Evolutionary conservation across 306 rosid species (phyloP).

Genomic region (Citrullus colocynthis): DNA sequence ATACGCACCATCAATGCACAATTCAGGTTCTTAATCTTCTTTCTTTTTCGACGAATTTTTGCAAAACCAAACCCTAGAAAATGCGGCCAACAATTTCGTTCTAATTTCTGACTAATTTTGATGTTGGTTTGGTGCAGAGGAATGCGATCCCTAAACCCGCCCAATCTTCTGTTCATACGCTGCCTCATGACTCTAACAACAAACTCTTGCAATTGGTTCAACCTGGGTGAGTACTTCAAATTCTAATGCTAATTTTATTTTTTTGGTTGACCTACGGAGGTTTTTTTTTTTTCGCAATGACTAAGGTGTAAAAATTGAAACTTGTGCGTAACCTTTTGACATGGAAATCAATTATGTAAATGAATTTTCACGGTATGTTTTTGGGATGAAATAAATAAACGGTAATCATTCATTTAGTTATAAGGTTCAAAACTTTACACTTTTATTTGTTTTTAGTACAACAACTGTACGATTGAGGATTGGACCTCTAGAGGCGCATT

Average conservation of each 20-base stretch:
- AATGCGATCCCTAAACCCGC: slow-evolving; percentile 23
- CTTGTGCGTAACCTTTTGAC: too few relatives aligned
- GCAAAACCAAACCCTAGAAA: neutral
- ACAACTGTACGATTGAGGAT: too few relatives aligned
- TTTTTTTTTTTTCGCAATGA: too few relatives aligned
- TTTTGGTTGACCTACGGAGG: too few relatives aligned
- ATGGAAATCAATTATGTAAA: too few relatives aligned
- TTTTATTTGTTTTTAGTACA: too few relatives aligned
- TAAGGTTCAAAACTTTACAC: too few relatives aligned
- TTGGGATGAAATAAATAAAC: too few relatives aligned
- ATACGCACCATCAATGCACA: slow-evolving; percentile 20
- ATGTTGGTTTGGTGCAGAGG: slow-evolving; percentile 25
- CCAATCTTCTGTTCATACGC: slow-evolving; percentile 21
- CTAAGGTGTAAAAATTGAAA: too few relatives aligned
- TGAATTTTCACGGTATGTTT: too few relatives aligned
- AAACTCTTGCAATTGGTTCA: slow-evolving; percentile 13
- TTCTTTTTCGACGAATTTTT: neutral
- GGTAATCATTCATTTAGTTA: too few relatives aligned
- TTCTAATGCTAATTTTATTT: neutral
- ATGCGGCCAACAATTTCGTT: neutral
- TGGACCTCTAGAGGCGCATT: too few relatives aligned
- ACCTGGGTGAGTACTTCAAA: slow-evolving; percentile 29
- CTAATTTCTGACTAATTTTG: neutral
- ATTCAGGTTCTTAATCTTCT: neutral
- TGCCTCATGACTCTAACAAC: slow-evolving; percentile 21